Conservation (phyloP, 2,329 filamentous ascomycete genomes). For the Penicillium sp. region DNA sequence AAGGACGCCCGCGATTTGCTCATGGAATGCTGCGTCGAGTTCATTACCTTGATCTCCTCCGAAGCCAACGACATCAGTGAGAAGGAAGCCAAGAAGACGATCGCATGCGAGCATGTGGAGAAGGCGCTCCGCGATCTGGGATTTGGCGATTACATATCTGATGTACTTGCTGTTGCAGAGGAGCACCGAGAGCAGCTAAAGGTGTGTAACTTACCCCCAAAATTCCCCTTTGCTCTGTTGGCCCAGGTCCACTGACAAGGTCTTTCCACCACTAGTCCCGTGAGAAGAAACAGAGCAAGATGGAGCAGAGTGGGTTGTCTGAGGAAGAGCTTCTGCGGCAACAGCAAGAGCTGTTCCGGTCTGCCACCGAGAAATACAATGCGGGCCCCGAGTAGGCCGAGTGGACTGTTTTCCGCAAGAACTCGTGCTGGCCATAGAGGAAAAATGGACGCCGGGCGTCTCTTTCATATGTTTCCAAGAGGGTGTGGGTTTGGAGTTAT, state of each 20-base stretch:
- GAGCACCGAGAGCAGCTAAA: constrained; percentile 93
- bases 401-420: constrained; percentile 2
- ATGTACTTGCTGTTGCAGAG: constrained; percentile 79
- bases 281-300: constrained; percentile 96
- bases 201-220: constrained; percentile 51
- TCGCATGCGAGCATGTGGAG: constrained; percentile 95
- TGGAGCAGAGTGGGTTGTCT: constrained; percentile 88
- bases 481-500: constrained; percentile 16
- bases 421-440: constrained; percentile 36
- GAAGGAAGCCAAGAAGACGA: constrained; percentile 98
- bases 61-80: constrained; percentile 99
- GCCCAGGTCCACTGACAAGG: constrained; percentile 11
- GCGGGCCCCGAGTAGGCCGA: constrained; percentile 43
- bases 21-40: constrained; percentile 98
- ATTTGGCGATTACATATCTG: constrained; percentile 86
- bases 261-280: constrained; percentile 60
- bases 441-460: constrained; percentile 26
- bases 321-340: constrained; percentile 85
- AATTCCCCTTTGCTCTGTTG: neutral
- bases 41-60: constrained; percentile 96
- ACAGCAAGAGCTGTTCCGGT: constrained; percentile 88
- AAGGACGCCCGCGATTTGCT: constrained; percentile 93
- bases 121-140: constrained; percentile 89
- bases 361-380: constrained; percentile 70
- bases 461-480: constrained; percentile 16